Percentiles rank a stretch among this genome's conserved stretches.
These are phyloP conservation scores for Salvia splendens DNA, from an alignment of 257 asterid species.

Conservation along the genomic window DNA sequence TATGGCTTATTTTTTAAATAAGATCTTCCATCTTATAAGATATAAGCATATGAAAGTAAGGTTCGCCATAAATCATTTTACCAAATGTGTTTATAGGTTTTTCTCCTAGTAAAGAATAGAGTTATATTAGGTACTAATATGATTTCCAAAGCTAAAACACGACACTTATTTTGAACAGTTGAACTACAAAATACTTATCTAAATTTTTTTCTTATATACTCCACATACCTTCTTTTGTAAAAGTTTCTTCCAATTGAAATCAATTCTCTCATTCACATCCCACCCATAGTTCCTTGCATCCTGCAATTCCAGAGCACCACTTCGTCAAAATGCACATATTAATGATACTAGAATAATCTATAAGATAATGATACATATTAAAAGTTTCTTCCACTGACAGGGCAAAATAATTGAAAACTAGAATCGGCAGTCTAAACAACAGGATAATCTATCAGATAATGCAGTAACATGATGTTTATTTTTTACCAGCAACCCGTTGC, in stretches of 20 bases:
- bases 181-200: background rate
- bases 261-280: slow-evolving; percentile 77
- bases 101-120: background rate
- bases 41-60: background rate
- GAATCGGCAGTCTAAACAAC: background rate
- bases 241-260: slow-evolving; percentile 96
- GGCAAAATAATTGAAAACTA: background rate
- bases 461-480: background rate
- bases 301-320: slow-evolving; percentile 45
- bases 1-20: background rate
- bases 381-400: slow-evolving; percentile 2
- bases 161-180: background rate
- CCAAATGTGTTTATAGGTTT: background rate
- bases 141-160: background rate
- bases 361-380: too few species aligned
- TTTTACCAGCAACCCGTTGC: slow-evolving; percentile 1
- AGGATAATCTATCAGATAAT: slow-evolving; percentile 12
- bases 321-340: slow-evolving; percentile 2
- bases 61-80: background rate
- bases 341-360: background rate
- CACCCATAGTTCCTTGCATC: slow-evolving; percentile 95
- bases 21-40: background rate
- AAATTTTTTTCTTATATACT: slow-evolving; percentile 9
- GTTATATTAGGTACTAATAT: background rate
- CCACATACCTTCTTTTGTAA: slow-evolving; percentile 76